Evolutionary conservation across 148 eudicot species (phyloP), one percentile per base, ranked within the genome.

Genomic region (Linanthus parryae): DNA sequence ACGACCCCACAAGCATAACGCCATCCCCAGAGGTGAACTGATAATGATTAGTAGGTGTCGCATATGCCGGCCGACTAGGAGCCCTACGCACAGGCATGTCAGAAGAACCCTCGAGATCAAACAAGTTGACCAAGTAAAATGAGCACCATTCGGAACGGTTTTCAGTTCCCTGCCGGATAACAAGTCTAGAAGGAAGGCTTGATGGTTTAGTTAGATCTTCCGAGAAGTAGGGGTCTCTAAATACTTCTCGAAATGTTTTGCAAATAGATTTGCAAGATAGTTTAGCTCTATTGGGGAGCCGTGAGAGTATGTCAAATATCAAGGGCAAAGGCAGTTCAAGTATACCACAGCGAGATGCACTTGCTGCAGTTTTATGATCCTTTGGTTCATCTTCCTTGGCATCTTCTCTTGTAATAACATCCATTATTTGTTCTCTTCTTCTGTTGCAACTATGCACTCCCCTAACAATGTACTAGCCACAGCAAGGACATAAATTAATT

Each of bases 161-260:
- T n/a, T n/a, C n/a, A n/a, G n/a, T n/a, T n/a, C n/a, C n/a, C n/a
- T 61, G 24, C 49, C 25, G 59, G 45, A 71, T 27, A 10, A 65
- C 40, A 16, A 71, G 43, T 16, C 55, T 51, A 13, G 58, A 26
- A 46, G 37, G 45, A 57, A 41, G 29, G 8, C 23, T 46, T 35
- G 59, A 60, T 40, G 60, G 63, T 56, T 34, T 46, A 25, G 44
- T 20, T 19, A 71, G 15, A 18, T 23, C 30, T 23, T 46, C 17
- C 23, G 30, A 28, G 26, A 23, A 23, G 15, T 24, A 24, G n/a
- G 24, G 50, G 26, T 46, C 50, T 23, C 30, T 24, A 2, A 46
- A 7, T 11, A 46, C 26, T 7, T 23, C 18, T 46, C 23, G 30
- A 46, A 46, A 46, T 7, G 30, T 46, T 9, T 46, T 46, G 50